Percentiles rank a stretch among this genome's conserved stretches.
These are phyloP conservation scores for Microsporum canis DNA, from an alignment of 2,329 filamentous ascomycete species.

Conservation along the genomic window DNA sequence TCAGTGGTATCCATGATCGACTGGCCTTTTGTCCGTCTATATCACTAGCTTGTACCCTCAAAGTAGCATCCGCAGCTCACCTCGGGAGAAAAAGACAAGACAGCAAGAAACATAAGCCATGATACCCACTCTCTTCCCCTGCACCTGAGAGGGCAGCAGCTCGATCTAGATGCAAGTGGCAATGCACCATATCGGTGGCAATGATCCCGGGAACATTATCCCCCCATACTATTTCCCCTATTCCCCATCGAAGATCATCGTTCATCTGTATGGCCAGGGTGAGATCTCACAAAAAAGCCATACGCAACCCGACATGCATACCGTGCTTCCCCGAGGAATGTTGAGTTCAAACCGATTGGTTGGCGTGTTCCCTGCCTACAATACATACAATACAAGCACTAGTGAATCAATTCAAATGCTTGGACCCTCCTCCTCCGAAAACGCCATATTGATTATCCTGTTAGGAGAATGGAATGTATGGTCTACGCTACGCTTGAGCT, in stretches of 20 bases:
- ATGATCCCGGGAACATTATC: neutral
- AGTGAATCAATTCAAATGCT: neutral
- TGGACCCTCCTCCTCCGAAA: neutral
- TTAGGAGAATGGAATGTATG: neutral
- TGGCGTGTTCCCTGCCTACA: neutral
- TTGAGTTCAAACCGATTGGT: neutral
- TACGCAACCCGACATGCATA: neutral
- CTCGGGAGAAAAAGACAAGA: neutral
- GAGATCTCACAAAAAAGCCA: slow-evolving; percentile 1
- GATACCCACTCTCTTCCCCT: neutral
- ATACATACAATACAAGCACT: neutral
- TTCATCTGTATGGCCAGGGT: neutral
- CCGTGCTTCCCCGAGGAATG: neutral
- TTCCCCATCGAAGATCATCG: neutral
- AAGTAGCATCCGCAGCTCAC: neutral
- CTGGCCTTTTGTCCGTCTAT: neutral
- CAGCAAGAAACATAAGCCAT: neutral
- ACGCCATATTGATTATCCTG: neutral
- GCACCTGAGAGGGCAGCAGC: neutral
- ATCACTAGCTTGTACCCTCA: neutral
- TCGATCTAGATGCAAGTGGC: slow-evolving; percentile 1
- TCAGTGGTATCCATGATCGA: neutral
- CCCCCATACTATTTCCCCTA: neutral
- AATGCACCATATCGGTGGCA: neutral
- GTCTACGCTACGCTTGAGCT: neutral